These are phyloP conservation scores for Lyophyllum atratum DNA, from an alignment of 768 basidiomycete genomes.

Conservation along the genomic window DNA sequence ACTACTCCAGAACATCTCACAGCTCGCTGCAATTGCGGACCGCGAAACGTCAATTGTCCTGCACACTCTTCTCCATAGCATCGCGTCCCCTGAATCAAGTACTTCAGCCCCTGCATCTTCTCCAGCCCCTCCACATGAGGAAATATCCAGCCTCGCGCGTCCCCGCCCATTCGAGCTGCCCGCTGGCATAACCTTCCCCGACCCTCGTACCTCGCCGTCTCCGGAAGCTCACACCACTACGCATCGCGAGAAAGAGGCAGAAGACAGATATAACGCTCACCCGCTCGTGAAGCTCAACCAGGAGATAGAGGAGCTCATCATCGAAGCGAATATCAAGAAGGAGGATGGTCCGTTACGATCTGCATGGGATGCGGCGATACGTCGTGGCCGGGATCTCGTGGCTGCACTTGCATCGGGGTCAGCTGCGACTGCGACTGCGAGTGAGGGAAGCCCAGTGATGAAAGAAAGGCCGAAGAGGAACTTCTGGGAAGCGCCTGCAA, in stretches of 20 bases:
- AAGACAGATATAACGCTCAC: slow-evolving; percentile 21
- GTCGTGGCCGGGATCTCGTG: slow-evolving; percentile 14
- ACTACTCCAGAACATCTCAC: slow-evolving; percentile 38
- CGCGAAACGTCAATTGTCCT: slow-evolving; percentile 61
- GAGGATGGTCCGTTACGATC: slow-evolving; percentile 61
- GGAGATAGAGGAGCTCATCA: slow-evolving; percentile 68
- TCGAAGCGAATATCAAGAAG: slow-evolving; percentile 62
- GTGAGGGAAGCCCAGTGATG: no score
- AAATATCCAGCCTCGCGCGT: slow-evolving; percentile 37
- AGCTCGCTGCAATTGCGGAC: slow-evolving; percentile 43
- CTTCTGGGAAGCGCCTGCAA: slow-evolving; percentile 6
- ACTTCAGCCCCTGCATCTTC: slow-evolving; percentile 14
- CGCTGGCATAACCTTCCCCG: slow-evolving; percentile 5
- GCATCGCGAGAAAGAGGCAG: not conserved
- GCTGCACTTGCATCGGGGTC: not conserved
- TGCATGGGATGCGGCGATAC: slow-evolving; percentile 51
- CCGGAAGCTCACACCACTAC: not conserved
- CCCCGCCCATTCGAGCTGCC: slow-evolving; percentile 34
- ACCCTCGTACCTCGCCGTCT: slow-evolving; percentile 4
- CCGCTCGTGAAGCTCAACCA: slow-evolving; percentile 40
- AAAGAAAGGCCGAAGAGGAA: not conserved
- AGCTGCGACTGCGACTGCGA: no score
- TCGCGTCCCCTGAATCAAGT: slow-evolving; percentile 36
- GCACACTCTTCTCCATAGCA: slow-evolving; percentile 54
- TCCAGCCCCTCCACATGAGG: slow-evolving; percentile 21